phyloP scores from a whole-genome alignment of 495 filamentous ascomycete genomes.

The Terfezia boudieri region DNA sequence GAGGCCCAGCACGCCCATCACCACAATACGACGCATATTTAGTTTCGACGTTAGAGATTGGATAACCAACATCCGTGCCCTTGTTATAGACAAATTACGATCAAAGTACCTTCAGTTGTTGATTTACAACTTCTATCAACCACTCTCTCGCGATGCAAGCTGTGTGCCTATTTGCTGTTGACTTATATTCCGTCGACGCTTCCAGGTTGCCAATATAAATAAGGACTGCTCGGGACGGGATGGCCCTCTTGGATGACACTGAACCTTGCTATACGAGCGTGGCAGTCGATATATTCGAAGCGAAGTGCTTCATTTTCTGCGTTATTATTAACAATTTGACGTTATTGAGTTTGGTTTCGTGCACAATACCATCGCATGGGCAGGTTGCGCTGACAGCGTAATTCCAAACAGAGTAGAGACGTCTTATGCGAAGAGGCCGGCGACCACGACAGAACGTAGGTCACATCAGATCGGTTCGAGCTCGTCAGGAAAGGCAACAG shows the following conservation, averaged over 20 bases:
- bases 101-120: slow-evolving; percentile 12
- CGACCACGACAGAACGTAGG: slow-evolving; percentile 14
- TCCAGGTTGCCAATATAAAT: slow-evolving; percentile 8
- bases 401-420: slow-evolving; percentile 11
- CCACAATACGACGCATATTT: slow-evolving; percentile 7
- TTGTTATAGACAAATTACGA: slow-evolving; percentile 11
- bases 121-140: slow-evolving; percentile 13
- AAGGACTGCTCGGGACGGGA: slow-evolving; percentile 5
- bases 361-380: slow-evolving; percentile 2
- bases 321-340: slow-evolving; percentile 3
- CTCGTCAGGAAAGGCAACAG: slow-evolving; percentile 13
- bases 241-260: slow-evolving; percentile 1
- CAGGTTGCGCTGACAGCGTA: slow-evolving; percentile 14
- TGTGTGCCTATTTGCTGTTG: slow-evolving; percentile 10
- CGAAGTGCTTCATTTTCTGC: slow-evolving; percentile 4
- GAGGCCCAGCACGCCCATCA: slow-evolving; percentile 14
- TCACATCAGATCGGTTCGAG: slow-evolving; percentile 11
- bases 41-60: slow-evolving; percentile 6
- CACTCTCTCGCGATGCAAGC: slow-evolving; percentile 9
- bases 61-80: slow-evolving; percentile 5
- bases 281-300: slow-evolving; percentile 4
- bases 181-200: slow-evolving; percentile 4
- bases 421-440: slow-evolving; percentile 17
- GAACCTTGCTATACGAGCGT: slow-evolving; percentile 5
- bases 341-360: slow-evolving; percentile 7